phyloP scores from a whole-genome alignment of 2,329 filamentous ascomycete species.

The Zymoseptoria passerinii region DNA sequence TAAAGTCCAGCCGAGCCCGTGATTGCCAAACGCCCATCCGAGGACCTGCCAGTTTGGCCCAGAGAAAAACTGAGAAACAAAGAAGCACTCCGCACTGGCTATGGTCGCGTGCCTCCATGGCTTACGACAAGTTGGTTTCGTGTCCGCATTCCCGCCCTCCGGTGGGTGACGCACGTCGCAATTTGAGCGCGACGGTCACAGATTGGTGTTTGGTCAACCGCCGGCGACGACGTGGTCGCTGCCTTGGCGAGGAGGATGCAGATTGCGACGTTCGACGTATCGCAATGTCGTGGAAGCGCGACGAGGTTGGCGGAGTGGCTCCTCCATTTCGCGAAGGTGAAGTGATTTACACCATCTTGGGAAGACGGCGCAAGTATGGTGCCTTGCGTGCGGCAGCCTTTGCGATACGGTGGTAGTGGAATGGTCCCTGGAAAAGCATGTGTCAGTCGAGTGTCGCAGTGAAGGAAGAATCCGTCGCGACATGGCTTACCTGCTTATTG shows the following conservation, averaged over 20 bases:
- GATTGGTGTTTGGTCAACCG: neutral
- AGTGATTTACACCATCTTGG: conserved; percentile 18
- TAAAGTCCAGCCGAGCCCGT: neutral
- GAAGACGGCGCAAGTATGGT: conserved; percentile 26
- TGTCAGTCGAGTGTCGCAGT: neutral
- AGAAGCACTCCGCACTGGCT: neutral
- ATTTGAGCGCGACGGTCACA: neutral
- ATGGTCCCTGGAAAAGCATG: conserved; percentile 16
- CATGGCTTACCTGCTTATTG: conserved; percentile 12
- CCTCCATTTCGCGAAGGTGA: neutral
- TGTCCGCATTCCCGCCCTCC: neutral
- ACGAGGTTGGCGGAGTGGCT: neutral
- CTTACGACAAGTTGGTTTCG: neutral
- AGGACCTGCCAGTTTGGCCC: neutral
- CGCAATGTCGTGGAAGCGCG: neutral
- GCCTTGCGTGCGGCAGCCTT: conserved; percentile 19
- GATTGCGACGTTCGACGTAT: neutral
- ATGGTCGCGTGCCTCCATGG: neutral
- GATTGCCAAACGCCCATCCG: neutral
- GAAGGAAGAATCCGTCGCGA: neutral
- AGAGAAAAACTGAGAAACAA: neutral
- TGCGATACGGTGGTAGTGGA: conserved; percentile 26
- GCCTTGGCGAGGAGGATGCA: neutral
- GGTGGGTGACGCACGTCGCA: neutral
- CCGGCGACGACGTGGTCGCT: neutral